phyloP scores from a whole-genome alignment of 2,329 filamentous ascomycete species.

The Phyllachora maydis region DNA sequence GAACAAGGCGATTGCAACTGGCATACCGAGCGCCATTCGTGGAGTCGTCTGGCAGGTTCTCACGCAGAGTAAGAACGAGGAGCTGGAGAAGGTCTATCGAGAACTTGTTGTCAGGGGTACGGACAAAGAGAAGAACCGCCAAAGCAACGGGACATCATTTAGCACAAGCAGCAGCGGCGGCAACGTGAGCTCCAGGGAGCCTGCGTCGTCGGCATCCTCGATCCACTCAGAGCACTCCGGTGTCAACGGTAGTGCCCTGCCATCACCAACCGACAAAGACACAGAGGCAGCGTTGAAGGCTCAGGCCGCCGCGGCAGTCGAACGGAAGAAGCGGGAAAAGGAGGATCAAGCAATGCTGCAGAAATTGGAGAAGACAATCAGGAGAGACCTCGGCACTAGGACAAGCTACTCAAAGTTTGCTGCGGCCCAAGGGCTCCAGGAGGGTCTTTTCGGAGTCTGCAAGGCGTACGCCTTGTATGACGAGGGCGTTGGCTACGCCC shows the following conservation, averaged over 20 bases:
- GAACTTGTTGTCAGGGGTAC: slow-evolving; percentile 65
- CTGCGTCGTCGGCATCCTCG: slow-evolving; percentile 66
- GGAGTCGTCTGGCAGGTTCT: slow-evolving; percentile 99
- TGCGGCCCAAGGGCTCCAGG: slow-evolving; percentile 74
- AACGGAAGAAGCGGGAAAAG: slow-evolving; percentile 60
- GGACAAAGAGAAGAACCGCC: slow-evolving; percentile 51
- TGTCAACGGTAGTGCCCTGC: slow-evolving; percentile 31
- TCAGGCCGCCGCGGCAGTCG: slow-evolving; percentile 40
- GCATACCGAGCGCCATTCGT: slow-evolving; percentile 84
- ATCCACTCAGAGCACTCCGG: slow-evolving; percentile 64
- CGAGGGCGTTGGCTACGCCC: slow-evolving; percentile 84
- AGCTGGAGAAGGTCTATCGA: slow-evolving; percentile 69
- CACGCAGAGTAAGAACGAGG: slow-evolving; percentile 84
- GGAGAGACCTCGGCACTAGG: slow-evolving; percentile 71
- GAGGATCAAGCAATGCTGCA: slow-evolving; percentile 53
- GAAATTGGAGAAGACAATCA: slow-evolving; percentile 82
- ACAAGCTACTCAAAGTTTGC: slow-evolving; percentile 97
- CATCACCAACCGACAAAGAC: slow-evolving; percentile 37
- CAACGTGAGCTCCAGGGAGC: slow-evolving; percentile 39
- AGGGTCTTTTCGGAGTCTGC: slow-evolving; percentile 85
- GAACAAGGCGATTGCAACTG: slow-evolving; percentile 74
- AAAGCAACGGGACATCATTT: slow-evolving; percentile 29
- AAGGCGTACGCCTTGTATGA: slow-evolving; percentile 96
- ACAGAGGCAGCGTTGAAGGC: slow-evolving; percentile 43
- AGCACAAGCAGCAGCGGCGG: slow-evolving; percentile 38